Conservation (phyloP, 2,329 filamentous ascomycete species). For the Epichloe brachyelytri region DNA sequence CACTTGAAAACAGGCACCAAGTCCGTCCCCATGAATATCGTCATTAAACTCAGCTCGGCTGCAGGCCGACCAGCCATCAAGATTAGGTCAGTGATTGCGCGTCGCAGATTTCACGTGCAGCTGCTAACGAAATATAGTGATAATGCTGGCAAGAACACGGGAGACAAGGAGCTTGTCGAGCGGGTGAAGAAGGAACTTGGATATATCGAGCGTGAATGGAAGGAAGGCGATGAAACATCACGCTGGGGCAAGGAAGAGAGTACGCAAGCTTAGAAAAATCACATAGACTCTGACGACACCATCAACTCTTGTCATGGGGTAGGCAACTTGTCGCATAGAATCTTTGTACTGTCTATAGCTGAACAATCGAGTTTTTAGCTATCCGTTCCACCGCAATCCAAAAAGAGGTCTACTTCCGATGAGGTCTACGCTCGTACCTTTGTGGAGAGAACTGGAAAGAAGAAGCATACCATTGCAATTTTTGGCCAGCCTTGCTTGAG, state of each 20-base stretch:
- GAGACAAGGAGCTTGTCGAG: conserved; percentile 64
- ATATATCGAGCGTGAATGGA: conserved; percentile 77
- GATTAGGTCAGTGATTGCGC: conserved; percentile 42
- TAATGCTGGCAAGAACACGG: conserved; percentile 90
- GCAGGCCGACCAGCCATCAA: conserved; percentile 75
- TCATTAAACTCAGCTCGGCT: conserved; percentile 89
- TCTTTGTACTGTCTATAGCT: no score
- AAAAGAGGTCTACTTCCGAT: no score
- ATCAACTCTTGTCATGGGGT: neutral
- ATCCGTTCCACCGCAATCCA: neutral
- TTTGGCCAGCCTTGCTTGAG: neutral
- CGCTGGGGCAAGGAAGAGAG: conserved; percentile 56
- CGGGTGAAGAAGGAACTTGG: conserved; percentile 76
- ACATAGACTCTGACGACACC: neutral
- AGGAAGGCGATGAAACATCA: conserved; percentile 67
- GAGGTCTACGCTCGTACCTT: no score
- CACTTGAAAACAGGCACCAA: conserved; percentile 62
- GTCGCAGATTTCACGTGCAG: neutral
- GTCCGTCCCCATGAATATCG: conserved; percentile 87
- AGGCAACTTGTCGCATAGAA: neutral
- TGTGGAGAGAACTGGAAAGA: neutral
- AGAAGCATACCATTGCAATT: neutral
- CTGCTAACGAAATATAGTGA: conserved; percentile 33
- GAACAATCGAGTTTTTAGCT: neutral
- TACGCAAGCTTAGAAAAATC: conserved; percentile 1